Evolutionary conservation across 495 filamentous ascomycete species (phyloP), one percentile per base, ranked within the genome.

Genomic region (Talaromyces thailandensis): DNA sequence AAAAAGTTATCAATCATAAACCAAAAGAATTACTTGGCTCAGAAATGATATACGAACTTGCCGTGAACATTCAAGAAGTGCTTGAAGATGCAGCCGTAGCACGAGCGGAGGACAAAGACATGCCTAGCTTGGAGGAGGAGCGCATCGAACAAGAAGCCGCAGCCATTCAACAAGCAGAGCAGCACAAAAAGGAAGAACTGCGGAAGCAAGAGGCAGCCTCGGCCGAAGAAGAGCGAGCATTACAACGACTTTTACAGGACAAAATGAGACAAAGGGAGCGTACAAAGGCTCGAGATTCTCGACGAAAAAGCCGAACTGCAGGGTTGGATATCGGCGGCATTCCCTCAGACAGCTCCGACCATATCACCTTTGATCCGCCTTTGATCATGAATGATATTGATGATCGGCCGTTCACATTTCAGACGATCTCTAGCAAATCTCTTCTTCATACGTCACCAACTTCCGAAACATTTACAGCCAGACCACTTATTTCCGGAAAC

Each of bases 61-160:
- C 90, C 8, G 83, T 88, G 56, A 85, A 87, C 5, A 86, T 97
- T 51, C 87, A 90, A 63, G 94, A 98, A 64, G 84, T 93, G 18
- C 77, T 98, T 21, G 92, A 98, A 69, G 90, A 95, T 73, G 91
- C 89, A 21, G 88, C 90, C 8, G 80, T 88, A 65, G 84, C 84
- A 28, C 86, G 86, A 63, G 88, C 86, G 51, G 82, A 87, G 56
- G 85, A 88, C 16, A 78, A 84, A 60, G 82, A 91, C 56, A 73
- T 96, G 9, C 92, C 92, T 0, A 96, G 91, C 37, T 75, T 98
- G 16, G 92, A 94, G 68, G 92, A 95, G 67, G 93, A 98, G 71
- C 82, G 94, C 28, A 92, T 88, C 9, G 83, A 86, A 32, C 83
- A 86, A 59, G 82, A 85, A 68, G 82, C 82, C 12, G 82, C 79